Evolutionary conservation across 2,329 filamentous ascomycete species (phyloP), one percentile per base, ranked within the genome.

Genomic region (Scopulariopsis brevicaulis): DNA sequence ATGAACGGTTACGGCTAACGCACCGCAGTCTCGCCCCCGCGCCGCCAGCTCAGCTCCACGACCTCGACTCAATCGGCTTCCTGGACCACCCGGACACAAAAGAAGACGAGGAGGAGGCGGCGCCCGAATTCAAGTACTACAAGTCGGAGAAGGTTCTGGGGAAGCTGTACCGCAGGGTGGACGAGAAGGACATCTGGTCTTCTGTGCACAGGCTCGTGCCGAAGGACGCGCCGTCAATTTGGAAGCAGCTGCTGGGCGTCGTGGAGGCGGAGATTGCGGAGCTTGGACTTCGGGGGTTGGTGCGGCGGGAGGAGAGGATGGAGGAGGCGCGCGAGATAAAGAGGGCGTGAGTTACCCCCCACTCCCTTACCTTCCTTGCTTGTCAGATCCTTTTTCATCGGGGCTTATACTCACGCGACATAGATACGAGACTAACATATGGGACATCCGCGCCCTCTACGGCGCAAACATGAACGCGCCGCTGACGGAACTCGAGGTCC

Each of bases 81-180:
- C 62, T 69, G 1, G 54, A 62, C 0, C 63, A 65, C 12, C 59
- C 63, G 1, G 58, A 70, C 0, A 70, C 74, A 3, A 69, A 71
- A 1, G 73, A 74, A 3, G 71, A 76, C 5, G 60, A 70, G 3
- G 66, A 68, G 4, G 66, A 73, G 0, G 72, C 75, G 6, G 74
- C 77, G 18, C 73, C 80, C 32, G 70, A 73, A 1, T 73, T 77
- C 28, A 69, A 70, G 3, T 93, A 84, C 65, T 92, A 94, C 67
- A 70, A 69, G 35, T 90, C 86, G 1, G 63, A 82, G 0, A 90
- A 89, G 62, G 74, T 87, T 0, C 77, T 94, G 0, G 90, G 90
- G 0, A 70, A 77, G 4, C 73, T 95, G 0, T 94, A 88, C 66
- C 82, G 88, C 1, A 79, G 77, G 0, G 84, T 95, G 12, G 83